phyloP scores from a whole-genome alignment of 305 asterid genomes.

The Ajuga reptans region DNA sequence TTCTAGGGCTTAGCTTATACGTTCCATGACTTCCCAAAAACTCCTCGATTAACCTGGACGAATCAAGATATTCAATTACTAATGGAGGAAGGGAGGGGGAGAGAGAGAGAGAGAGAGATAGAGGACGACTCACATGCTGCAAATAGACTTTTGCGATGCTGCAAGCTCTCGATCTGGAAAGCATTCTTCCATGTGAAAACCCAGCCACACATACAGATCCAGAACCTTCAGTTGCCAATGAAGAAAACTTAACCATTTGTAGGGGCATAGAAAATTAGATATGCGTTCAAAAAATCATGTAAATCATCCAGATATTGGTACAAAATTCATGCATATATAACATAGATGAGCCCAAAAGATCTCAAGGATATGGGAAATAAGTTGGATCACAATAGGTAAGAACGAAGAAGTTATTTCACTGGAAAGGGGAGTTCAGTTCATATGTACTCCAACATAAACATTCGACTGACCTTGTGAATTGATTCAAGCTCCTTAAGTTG shows the following conservation, averaged over 20 bases:
- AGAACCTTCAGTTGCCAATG: constrained; percentile 51
- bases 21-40: constrained; percentile 53
- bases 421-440: background rate
- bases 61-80: constrained; percentile 3
- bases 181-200: constrained; percentile 75
- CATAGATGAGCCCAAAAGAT: too few relatives aligned
- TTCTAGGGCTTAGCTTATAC: constrained; percentile 39
- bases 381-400: background rate
- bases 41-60: constrained; percentile 69
- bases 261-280: too few relatives aligned
- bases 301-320: too few relatives aligned
- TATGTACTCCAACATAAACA: background rate
- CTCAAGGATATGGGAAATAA: background rate
- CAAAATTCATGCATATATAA: too few relatives aligned
- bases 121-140: constrained; percentile 63
- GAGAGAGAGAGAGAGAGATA: background rate
- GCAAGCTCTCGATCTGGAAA: constrained; percentile 91
- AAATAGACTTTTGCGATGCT: constrained; percentile 72
- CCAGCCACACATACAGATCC: constrained; percentile 86
- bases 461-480: constrained; percentile 69
- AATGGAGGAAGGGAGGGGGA: background rate
- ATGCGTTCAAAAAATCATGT: too few relatives aligned
- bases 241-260: background rate
- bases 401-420: background rate
- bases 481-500: constrained; percentile 92